A percentile compares a stretch with the other conserved stretches of the same genome.
Evolutionary conservation across 2,329 filamentous ascomycete genomes (phyloP).

Genomic region (Sclerotiophoma versabilis): DNA sequence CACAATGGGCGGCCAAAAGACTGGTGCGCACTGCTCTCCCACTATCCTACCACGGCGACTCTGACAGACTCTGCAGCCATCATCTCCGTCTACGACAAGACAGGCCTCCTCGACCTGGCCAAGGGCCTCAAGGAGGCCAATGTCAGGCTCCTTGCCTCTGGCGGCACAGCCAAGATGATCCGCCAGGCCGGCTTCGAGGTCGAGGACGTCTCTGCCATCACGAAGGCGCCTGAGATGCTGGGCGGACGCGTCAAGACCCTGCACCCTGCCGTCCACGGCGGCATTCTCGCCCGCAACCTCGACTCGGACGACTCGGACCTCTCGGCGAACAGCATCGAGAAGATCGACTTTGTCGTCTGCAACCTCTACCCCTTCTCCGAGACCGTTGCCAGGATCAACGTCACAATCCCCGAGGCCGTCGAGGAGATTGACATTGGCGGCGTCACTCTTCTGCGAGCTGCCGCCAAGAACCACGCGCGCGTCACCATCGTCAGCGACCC

Average conservation of each 20-base stretch:
- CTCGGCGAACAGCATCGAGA: slow-evolving; percentile 55
- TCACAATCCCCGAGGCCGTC: slow-evolving; percentile 94
- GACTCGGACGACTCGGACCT: slow-evolving; percentile 97
- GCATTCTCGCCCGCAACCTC: slow-evolving; percentile 92
- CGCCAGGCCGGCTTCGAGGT: slow-evolving; percentile 94
- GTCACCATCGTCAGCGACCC: slow-evolving; percentile 97
- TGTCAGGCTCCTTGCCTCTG: slow-evolving; percentile 79
- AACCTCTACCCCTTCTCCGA: slow-evolving; percentile 99
- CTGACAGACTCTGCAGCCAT: slow-evolving; percentile 68
- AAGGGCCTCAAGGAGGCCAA: slow-evolving; percentile 48
- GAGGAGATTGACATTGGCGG: slow-evolving; percentile 98
- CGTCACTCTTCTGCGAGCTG: slow-evolving; percentile 93
- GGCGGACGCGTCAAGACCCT: slow-evolving; percentile 93
- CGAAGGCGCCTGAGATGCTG: slow-evolving; percentile 93
- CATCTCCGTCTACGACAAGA: slow-evolving; percentile 99
- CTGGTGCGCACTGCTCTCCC: slow-evolving; percentile 29
- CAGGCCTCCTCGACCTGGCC: slow-evolving; percentile 59
- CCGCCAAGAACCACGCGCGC: slow-evolving; percentile 95
- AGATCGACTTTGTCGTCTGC: slow-evolving; percentile 69
- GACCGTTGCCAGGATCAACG: slow-evolving; percentile 94
- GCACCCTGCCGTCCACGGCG: slow-evolving; percentile 83
- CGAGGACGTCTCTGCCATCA: slow-evolving; percentile 98
- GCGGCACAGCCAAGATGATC: slow-evolving; percentile 95
- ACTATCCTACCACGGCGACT: background rate
- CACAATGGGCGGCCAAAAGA: slow-evolving; percentile 49